These are phyloP conservation scores for Cudoniella acicularis DNA, from an alignment of 495 filamentous ascomycete species.

Conservation along the genomic window DNA sequence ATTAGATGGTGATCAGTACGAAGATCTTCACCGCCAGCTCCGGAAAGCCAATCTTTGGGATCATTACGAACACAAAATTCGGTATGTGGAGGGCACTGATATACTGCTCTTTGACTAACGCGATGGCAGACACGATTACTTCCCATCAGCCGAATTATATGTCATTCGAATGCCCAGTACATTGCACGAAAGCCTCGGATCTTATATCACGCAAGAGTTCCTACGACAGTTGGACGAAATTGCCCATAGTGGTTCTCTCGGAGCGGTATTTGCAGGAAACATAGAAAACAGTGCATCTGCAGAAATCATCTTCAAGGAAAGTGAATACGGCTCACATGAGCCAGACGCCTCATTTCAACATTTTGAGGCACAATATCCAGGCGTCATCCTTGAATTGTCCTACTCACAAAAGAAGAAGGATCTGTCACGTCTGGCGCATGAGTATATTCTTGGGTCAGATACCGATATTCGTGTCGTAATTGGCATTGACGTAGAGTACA, in stretches of 20 bases:
- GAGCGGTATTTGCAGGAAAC: constrained; percentile 6
- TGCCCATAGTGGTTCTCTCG: constrained; percentile 1
- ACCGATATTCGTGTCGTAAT: constrained; percentile 16
- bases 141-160: neutral
- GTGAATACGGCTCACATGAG: constrained; percentile 9
- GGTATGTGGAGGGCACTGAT: constrained; percentile 1
- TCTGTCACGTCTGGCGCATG: constrained; percentile 11
- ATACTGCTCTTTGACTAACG: neutral
- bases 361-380: constrained; percentile 15
- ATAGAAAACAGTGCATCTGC: constrained; percentile 7
- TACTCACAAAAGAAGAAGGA: constrained; percentile 19
- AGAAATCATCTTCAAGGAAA: constrained; percentile 3
- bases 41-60: constrained; percentile 6
- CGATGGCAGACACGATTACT: constrained; percentile 12
- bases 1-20: constrained; percentile 1
- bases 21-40: constrained; percentile 1
- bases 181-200: constrained; percentile 10
- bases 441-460: constrained; percentile 20
- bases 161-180: constrained; percentile 8
- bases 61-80: constrained; percentile 7
- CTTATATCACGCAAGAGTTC: constrained; percentile 6
- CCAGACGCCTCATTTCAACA: constrained; percentile 12
- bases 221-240: neutral
- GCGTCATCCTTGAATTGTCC: constrained; percentile 15
- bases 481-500: constrained; percentile 19